These are phyloP conservation scores for Fusarium xylarioides DNA, from an alignment of 2,329 filamentous ascomycete species.

Conservation along the genomic window DNA sequence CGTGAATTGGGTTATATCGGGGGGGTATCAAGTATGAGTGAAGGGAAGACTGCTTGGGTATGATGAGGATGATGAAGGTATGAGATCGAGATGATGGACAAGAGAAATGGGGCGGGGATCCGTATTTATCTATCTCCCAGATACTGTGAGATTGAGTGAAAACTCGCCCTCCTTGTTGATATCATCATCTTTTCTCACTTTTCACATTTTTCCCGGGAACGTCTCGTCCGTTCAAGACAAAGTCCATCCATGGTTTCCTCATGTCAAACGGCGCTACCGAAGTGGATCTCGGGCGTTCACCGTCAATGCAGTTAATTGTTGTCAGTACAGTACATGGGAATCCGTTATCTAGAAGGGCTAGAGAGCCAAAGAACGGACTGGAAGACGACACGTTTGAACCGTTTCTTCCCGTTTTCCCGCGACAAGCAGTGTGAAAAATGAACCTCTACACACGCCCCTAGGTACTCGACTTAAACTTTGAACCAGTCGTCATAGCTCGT, in stretches of 20 bases:
- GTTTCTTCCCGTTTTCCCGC: slow-evolving; percentile 28
- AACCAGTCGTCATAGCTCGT: slow-evolving; percentile 25
- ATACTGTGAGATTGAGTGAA: slow-evolving; percentile 6
- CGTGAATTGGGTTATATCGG: background rate
- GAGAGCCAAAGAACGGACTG: slow-evolving; percentile 9
- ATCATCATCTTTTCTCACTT: slow-evolving; percentile 22
- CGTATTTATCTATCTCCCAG: slow-evolving; percentile 32
- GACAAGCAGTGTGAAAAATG: slow-evolving; percentile 20
- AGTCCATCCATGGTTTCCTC: background rate
- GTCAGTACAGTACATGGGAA: background rate
- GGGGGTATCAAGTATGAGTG: slow-evolving; percentile 33
- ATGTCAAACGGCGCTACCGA: slow-evolving; percentile 31
- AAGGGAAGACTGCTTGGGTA: slow-evolving; percentile 21
- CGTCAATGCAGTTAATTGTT: slow-evolving; percentile 24
- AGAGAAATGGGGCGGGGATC: slow-evolving; percentile 24
- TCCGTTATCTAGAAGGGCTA: slow-evolving; percentile 23
- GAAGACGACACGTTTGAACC: slow-evolving; percentile 23
- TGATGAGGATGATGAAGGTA: slow-evolving; percentile 4
- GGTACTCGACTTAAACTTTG: slow-evolving; percentile 5
- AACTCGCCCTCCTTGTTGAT: slow-evolving; percentile 33
- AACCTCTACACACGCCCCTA: background rate
- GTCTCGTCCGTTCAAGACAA: background rate
- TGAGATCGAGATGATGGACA: slow-evolving; percentile 10
- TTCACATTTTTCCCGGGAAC: background rate
- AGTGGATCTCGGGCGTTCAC: slow-evolving; percentile 33